Conservation (phyloP, 805 yeast species). For the Cyberlindnera euphorbiae region DNA sequence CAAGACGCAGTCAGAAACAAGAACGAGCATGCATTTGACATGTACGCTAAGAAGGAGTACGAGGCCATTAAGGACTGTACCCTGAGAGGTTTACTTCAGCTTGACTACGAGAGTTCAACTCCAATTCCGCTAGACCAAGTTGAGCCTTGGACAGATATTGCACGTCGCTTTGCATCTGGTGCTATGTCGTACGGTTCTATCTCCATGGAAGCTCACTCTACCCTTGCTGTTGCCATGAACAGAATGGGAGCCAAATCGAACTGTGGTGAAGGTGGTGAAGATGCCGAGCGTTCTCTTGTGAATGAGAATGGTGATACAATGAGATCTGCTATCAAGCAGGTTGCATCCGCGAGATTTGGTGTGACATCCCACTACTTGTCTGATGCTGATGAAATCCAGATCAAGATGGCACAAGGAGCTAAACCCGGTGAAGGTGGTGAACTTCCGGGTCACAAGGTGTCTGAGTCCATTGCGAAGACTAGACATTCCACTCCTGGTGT, state of each 20-base stretch:
- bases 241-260: conserved; percentile 95
- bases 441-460: conserved; percentile 56
- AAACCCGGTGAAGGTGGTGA: conserved; percentile 99
- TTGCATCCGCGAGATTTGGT: conserved; percentile 97
- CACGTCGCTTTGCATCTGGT: conserved; percentile 96
- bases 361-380: conserved; percentile 92
- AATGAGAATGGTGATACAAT: conserved; percentile 90
- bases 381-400: conserved; percentile 96
- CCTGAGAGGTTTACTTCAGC: conserved; percentile 86
- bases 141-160: conserved; percentile 99
- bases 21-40: conserved; percentile 88
- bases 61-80: conserved; percentile 93
- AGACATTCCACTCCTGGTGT: conserved; percentile 97
- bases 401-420: conserved; percentile 99
- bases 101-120: conserved; percentile 66
- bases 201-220: conserved; percentile 97
- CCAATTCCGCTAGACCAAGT: conserved; percentile 95
- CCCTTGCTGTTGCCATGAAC: conserved; percentile 98
- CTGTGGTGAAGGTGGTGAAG: conserved; percentile 99
- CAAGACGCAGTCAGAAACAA: conserved; percentile 99
- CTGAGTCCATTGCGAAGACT: conserved; percentile 83
- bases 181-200: conserved; percentile 99
- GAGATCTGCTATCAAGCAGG: conserved; percentile 98
- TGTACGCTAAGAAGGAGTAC: conserved; percentile 82
- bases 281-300: conserved; percentile 79